Conservation (phyloP, 192 early-diverging fungal genomes). For the Coemansia sp. region DNA sequence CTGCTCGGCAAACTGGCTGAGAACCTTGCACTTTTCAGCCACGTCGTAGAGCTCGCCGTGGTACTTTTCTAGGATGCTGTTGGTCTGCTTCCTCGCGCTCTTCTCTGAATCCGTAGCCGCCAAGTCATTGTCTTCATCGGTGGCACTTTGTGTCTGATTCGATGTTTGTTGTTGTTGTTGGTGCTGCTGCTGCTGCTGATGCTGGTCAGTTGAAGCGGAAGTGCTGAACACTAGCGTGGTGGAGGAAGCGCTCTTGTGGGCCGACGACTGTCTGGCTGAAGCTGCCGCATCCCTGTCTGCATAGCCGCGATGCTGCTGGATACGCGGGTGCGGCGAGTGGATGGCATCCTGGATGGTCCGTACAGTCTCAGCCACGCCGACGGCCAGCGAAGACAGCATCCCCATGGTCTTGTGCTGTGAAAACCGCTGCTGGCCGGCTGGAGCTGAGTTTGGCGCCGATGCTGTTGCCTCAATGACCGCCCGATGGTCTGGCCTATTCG, state of each 20-base stretch:
- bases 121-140: not conserved
- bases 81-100: not conserved
- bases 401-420: not conserved
- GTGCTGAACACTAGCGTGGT: not conserved
- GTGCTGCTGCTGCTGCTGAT: too few relatives aligned
- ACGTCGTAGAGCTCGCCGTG: slow-evolving; percentile 45
- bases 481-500: not conserved
- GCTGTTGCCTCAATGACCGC: not conserved
- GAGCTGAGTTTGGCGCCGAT: not conserved
- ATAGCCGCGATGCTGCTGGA: not conserved
- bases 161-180: not conserved
- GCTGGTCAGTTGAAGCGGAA: not conserved
- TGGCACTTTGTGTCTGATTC: not conserved
- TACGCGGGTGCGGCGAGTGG: not conserved
- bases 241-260: not conserved
- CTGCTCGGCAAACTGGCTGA: slow-evolving; percentile 54
- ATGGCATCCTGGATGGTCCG: slow-evolving; percentile 3
- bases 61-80: slow-evolving; percentile 47
- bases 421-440: not conserved
- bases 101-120: not conserved
- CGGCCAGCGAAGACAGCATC: not conserved
- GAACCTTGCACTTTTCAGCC: slow-evolving; percentile 51
- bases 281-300: not conserved
- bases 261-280: not conserved
- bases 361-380: not conserved